These are phyloP conservation scores for Phlyctochytrium planicorne DNA, from an alignment of 192 early-diverging fungal genomes.

Conservation along the genomic window DNA sequence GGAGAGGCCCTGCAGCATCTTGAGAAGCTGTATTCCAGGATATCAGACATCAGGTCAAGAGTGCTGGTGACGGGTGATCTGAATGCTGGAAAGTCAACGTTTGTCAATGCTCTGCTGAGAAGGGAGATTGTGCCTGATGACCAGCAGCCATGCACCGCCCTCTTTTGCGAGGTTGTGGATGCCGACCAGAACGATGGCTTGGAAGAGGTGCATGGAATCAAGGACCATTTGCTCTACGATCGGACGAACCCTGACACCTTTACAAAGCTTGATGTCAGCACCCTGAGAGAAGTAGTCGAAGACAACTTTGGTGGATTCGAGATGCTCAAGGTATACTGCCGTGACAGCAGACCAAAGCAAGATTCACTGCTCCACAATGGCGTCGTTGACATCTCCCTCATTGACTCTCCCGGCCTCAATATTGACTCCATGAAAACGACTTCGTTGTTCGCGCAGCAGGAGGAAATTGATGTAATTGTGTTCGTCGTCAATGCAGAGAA, in stretches of 20 bases:
- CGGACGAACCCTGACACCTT: constrained; percentile 71
- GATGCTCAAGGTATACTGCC: constrained; percentile 91
- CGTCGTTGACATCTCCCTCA: constrained; percentile 91
- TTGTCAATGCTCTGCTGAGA: constrained; percentile 94
- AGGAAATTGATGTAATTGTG: constrained; percentile 98
- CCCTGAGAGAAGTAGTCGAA: constrained; percentile 82
- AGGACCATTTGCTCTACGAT: constrained; percentile 65
- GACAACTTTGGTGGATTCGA: constrained; percentile 77
- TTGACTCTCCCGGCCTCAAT: constrained; percentile 98
- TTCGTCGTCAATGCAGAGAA: constrained; percentile 99
- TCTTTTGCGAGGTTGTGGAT: constrained; percentile 96
- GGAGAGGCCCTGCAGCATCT: constrained; percentile 49
- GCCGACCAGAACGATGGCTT: constrained; percentile 80
- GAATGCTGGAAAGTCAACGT: constrained; percentile 96
- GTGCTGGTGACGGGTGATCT: constrained; percentile 97
- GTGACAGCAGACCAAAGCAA: constrained; percentile 49
- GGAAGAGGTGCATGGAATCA: constrained; percentile 94
- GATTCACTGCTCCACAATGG: constrained; percentile 87
- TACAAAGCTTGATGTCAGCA: constrained; percentile 62
- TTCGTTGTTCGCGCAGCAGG: constrained; percentile 93
- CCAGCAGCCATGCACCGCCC: constrained; percentile 96
- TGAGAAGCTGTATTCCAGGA: constrained; percentile 78
- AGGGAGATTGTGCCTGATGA: constrained; percentile 89
- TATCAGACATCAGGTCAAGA: constrained; percentile 87
- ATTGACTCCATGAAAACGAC: constrained; percentile 98